Conservation (phyloP, 1,284 basidiomycete species). For the Moesziomyces parantarcticus region DNA sequence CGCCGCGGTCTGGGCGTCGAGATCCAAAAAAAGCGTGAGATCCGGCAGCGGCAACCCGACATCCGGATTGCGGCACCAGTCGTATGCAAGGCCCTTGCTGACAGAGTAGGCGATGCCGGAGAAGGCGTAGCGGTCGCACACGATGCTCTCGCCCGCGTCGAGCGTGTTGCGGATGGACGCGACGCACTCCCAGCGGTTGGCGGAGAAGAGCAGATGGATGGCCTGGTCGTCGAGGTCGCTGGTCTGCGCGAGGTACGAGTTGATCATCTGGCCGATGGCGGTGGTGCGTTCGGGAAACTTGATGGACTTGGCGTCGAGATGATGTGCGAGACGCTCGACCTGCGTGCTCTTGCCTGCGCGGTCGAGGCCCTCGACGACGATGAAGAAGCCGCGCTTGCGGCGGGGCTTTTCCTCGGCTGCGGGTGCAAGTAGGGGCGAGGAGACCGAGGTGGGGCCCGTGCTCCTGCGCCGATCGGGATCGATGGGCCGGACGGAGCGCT, state of each 20-base stretch:
- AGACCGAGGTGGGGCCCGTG: slow-evolving; percentile 5
- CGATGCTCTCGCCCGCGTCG: slow-evolving; percentile 76
- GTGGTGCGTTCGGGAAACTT: slow-evolving; percentile 81
- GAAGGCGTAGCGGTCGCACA: slow-evolving; percentile 96
- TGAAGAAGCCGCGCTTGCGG: slow-evolving; percentile 57
- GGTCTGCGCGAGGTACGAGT: slow-evolving; percentile 84
- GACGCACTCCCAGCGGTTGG: slow-evolving; percentile 88
- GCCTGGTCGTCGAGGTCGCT: slow-evolving; percentile 89
- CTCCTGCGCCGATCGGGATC: slow-evolving; percentile 29
- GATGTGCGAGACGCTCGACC: slow-evolving; percentile 54
- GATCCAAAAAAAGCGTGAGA: slow-evolving; percentile 85
- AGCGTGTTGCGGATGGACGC: slow-evolving; percentile 70
- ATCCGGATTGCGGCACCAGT: slow-evolving; percentile 89
- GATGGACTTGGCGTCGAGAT: slow-evolving; percentile 51
- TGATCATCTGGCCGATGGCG: slow-evolving; percentile 90
- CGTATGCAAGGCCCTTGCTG: slow-evolving; percentile 77
- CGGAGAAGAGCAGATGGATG: slow-evolving; percentile 93
- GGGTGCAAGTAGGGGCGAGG: background rate
- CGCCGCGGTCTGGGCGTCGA: slow-evolving; percentile 78
- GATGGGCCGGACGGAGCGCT: slow-evolving; percentile 1
- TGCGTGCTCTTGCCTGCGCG: slow-evolving; percentile 67
- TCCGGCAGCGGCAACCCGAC: slow-evolving; percentile 87
- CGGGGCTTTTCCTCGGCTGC: slow-evolving; percentile 8
- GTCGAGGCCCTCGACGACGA: slow-evolving; percentile 67
- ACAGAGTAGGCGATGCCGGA: slow-evolving; percentile 94